These are phyloP conservation scores for Nigrospora sphaerica DNA, from an alignment of 2,329 filamentous ascomycete species.

Conservation along the genomic window DNA sequence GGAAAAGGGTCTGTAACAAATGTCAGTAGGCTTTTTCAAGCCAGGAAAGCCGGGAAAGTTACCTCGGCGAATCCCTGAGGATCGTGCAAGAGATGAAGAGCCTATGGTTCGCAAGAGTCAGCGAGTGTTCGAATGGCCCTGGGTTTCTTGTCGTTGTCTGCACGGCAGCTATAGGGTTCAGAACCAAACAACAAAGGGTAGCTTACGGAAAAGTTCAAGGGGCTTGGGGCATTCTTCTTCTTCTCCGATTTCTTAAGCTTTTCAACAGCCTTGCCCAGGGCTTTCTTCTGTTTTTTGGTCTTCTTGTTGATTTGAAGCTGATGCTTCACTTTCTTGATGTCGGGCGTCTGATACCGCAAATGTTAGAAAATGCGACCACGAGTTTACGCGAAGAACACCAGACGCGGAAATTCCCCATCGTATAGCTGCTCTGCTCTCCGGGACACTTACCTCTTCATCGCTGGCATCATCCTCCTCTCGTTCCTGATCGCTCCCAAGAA, in stretches of 20 bases:
- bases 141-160: too few relatives aligned
- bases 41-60: slow-evolving; percentile 39
- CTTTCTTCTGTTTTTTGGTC: slow-evolving; percentile 76
- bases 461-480: slow-evolving; percentile 88
- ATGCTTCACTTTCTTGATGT: slow-evolving; percentile 77
- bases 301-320: slow-evolving; percentile 94
- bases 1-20: slow-evolving; percentile 31
- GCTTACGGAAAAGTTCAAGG: slow-evolving; percentile 79
- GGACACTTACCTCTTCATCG: slow-evolving; percentile 55
- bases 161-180: too few relatives aligned
- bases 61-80: slow-evolving; percentile 89
- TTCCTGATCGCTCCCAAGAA: slow-evolving; percentile 92
- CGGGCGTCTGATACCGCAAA: slow-evolving; percentile 28
- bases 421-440: too few relatives aligned
- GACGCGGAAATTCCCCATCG: too few relatives aligned
- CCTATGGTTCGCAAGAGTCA: too few relatives aligned
- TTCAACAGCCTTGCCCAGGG: slow-evolving; percentile 73
- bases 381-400: too few relatives aligned
- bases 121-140: too few relatives aligned
- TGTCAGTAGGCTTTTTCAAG: too few relatives aligned
- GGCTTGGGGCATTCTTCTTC: slow-evolving; percentile 81
- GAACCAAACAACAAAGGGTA: too few relatives aligned
- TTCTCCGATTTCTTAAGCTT: slow-evolving; percentile 76
- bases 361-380: too few relatives aligned
- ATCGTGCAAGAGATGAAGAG: slow-evolving; percentile 86